These are phyloP conservation scores for Aureobasidium namibiae DNA, from an alignment of 2,329 filamentous ascomycete species.

Conservation along the genomic window DNA sequence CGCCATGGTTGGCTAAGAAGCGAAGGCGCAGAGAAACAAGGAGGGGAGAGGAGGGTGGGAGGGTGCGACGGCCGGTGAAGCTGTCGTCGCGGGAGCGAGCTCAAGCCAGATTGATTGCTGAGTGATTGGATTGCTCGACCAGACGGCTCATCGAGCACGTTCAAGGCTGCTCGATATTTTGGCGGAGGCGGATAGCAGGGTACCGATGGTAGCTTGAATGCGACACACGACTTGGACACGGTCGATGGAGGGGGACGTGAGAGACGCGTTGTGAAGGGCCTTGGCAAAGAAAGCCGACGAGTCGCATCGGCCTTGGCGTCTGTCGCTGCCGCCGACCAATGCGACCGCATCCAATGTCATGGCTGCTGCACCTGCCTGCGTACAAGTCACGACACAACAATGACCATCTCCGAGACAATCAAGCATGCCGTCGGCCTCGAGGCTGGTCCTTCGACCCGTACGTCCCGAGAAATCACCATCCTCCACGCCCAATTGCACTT, in stretches of 20 bases:
- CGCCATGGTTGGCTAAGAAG: conserved; percentile 10
- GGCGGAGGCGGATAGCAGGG: neutral
- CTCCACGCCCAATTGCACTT: neutral
- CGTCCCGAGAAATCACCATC: conserved; percentile 16
- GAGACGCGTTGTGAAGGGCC: neutral
- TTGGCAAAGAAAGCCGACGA: neutral
- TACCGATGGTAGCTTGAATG: neutral
- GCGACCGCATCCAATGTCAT: conserved; percentile 11
- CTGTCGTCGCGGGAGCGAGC: neutral
- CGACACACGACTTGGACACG: neutral
- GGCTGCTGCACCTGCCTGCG: neutral
- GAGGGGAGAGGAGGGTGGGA: neutral
- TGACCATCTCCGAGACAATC: conserved; percentile 37
- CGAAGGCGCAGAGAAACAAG: neutral
- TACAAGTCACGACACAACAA: conserved; percentile 18
- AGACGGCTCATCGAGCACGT: neutral
- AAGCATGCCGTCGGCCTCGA: conserved; percentile 41
- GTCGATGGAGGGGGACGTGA: neutral
- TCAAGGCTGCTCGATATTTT: neutral
- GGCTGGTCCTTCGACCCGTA: conserved; percentile 27
- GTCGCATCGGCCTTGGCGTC: neutral
- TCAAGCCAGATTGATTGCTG: neutral
- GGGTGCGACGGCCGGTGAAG: neutral
- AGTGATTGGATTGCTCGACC: neutral
- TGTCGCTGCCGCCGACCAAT: neutral